These are phyloP conservation scores for Lactifluus pinguis DNA, from an alignment of 768 basidiomycete species.

Conservation along the genomic window DNA sequence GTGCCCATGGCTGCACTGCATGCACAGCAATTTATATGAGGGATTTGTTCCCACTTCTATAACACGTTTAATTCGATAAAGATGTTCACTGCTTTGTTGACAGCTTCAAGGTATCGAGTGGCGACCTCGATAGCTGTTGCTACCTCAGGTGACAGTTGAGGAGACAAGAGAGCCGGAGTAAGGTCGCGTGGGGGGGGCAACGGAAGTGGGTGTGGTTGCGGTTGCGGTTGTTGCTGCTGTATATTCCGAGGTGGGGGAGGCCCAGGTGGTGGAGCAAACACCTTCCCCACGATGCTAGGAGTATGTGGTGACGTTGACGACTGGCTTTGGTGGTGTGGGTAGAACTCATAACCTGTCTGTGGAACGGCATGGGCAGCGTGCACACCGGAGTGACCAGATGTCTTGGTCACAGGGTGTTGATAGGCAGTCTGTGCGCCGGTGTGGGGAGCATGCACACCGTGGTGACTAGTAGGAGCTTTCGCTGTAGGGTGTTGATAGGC, in stretches of 20 bases:
- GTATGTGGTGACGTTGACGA: neutral
- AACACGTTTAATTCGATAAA: constrained; percentile 1
- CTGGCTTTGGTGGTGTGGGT: neutral
- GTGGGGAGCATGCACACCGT: too few species aligned
- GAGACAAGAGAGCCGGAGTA: neutral
- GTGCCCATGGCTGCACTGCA: neutral
- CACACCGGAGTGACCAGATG: neutral
- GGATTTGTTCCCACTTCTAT: neutral
- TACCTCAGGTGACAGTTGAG: neutral
- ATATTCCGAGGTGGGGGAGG: neutral
- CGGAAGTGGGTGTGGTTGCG: neutral
- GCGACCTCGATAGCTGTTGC: neutral
- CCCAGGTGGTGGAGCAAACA: neutral
- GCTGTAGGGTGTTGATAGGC: too few species aligned
- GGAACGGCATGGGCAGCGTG: neutral
- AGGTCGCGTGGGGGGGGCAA: neutral
- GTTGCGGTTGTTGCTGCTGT: neutral
- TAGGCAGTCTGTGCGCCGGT: neutral
- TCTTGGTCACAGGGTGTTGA: neutral
- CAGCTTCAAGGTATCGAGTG: constrained; percentile 4
- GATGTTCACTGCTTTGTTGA: constrained; percentile 3
- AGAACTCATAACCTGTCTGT: neutral
- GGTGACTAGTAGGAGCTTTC: too few species aligned
- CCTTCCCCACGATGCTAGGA: neutral
- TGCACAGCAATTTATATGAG: neutral